A percentile compares a stretch with the other conserved stretches of the same genome.
phyloP scores from a whole-genome alignment of 345 rosid genomes.

The Hypericum androsaemum region DNA sequence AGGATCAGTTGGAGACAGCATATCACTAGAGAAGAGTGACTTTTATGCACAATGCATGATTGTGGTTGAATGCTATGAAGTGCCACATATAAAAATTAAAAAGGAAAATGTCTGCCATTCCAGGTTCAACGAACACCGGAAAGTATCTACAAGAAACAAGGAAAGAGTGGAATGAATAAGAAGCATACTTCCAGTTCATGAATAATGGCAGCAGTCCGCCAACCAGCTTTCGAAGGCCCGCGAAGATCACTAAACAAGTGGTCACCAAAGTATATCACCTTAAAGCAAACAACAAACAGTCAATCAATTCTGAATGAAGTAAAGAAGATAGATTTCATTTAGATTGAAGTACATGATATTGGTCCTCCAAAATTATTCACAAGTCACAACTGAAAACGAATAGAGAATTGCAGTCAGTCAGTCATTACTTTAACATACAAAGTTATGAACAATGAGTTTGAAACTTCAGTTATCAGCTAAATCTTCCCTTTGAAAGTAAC shows the following conservation, averaged over 20 bases:
- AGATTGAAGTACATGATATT: background rate
- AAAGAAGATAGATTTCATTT: background rate
- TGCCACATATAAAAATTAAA: too few species aligned
- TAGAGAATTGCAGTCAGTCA: too few species aligned
- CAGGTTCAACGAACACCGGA: background rate
- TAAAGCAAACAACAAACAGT: slow-evolving; percentile 10
- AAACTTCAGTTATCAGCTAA: too few species aligned
- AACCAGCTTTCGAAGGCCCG: slow-evolving; percentile 95
- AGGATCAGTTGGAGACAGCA: too few species aligned
- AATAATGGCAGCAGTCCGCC: slow-evolving; percentile 97
- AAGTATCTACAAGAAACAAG: slow-evolving; percentile 3
- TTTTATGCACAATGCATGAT: too few species aligned
- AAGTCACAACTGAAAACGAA: too few species aligned
- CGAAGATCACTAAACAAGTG: slow-evolving; percentile 93
- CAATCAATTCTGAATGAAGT: background rate
- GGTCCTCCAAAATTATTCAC: too few species aligned
- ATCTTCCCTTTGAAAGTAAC: too few species aligned
- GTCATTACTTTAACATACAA: too few species aligned
- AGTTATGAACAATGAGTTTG: too few species aligned
- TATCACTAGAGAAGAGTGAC: too few species aligned
- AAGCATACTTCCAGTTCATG: slow-evolving; percentile 79
- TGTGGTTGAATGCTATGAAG: too few species aligned
- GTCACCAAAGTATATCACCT: slow-evolving; percentile 98
- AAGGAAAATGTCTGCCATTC: background rate
- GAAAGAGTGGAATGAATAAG: slow-evolving; percentile 5